Conservation (phyloP, 73 alveolate species). For the Blepharisma japonicum region DNA sequence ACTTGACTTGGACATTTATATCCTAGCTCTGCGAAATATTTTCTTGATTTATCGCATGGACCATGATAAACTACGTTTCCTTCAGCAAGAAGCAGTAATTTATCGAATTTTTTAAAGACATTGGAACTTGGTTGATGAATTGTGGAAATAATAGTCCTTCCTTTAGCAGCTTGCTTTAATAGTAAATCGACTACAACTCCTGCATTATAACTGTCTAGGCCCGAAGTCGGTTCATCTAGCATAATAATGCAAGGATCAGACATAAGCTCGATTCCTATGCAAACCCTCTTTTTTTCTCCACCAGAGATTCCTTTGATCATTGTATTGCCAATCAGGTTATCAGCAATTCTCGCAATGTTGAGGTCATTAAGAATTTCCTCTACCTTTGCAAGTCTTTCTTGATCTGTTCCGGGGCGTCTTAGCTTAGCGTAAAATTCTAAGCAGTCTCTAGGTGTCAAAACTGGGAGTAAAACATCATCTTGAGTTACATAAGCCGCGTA, state of each 20-base stretch:
- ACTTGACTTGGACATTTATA: slow-evolving; percentile 13
- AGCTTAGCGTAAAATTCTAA: too few relatives aligned
- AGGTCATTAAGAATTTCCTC: too few relatives aligned
- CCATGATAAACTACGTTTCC: slow-evolving; percentile 50
- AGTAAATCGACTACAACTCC: too few relatives aligned
- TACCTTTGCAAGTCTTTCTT: too few relatives aligned
- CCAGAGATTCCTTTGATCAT: slow-evolving; percentile 46
- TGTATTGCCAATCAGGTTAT: slow-evolving; percentile 45
- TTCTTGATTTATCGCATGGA: slow-evolving; percentile 16
- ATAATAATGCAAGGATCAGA: slow-evolving; percentile 49
- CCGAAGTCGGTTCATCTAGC: slow-evolving; percentile 54
- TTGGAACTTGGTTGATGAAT: slow-evolving; percentile 49
- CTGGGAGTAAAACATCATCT: too few relatives aligned
- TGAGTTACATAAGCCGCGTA: too few relatives aligned
- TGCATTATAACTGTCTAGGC: slow-evolving; percentile 32
- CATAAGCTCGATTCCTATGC: slow-evolving; percentile 51
- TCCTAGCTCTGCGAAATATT: neutral
- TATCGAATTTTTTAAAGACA: slow-evolving; percentile 36
- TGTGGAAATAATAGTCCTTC: slow-evolving; percentile 40
- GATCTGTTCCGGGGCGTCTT: too few relatives aligned
- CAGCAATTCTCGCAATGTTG: slow-evolving; percentile 36
- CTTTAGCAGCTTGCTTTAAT: neutral
- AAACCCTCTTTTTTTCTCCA: slow-evolving; percentile 49
- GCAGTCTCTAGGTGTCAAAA: too few relatives aligned
- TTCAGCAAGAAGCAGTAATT: slow-evolving; percentile 35